These are phyloP conservation scores for Hylodesmum podocarpum DNA, from an alignment of 306 rosid species.

Conservation along the genomic window DNA sequence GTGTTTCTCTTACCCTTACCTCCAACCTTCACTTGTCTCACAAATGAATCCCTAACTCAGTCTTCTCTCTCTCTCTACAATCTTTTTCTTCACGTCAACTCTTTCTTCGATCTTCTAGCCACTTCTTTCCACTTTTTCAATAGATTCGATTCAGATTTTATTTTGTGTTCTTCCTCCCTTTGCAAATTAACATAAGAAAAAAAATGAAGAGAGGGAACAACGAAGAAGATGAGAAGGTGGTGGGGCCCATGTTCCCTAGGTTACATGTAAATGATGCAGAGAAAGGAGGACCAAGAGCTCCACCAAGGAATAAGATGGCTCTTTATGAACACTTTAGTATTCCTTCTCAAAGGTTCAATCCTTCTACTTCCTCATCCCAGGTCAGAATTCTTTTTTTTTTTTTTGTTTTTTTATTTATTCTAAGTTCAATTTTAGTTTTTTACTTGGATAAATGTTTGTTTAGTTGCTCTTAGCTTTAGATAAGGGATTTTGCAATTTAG, in stretches of 20 bases:
- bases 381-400: background rate
- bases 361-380: background rate
- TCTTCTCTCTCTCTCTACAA: too few relatives aligned
- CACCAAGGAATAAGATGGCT: slow-evolving; percentile 1
- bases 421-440: background rate
- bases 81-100: background rate
- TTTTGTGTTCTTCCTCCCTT: background rate
- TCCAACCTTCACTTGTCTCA: background rate
- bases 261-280: background rate
- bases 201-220: slow-evolving; percentile 4
- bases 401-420: background rate
- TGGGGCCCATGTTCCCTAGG: slow-evolving; percentile 2
- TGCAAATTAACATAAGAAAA: background rate
- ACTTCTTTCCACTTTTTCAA: background rate
- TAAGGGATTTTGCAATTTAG: background rate
- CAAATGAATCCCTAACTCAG: background rate
- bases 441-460: background rate
- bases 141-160: background rate
- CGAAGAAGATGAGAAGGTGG: background rate
- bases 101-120: background rate
- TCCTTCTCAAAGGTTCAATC: background rate
- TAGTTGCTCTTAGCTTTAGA: background rate
- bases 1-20: background rate
- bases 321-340: background rate
- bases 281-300: slow-evolving; percentile 11